A percentile compares a stretch with the other conserved stretches of the same genome.
These are phyloP conservation scores for Phytophthora macrochlamydospora DNA, from an alignment of 352 stramenopile genomes.

Conservation along the genomic window DNA sequence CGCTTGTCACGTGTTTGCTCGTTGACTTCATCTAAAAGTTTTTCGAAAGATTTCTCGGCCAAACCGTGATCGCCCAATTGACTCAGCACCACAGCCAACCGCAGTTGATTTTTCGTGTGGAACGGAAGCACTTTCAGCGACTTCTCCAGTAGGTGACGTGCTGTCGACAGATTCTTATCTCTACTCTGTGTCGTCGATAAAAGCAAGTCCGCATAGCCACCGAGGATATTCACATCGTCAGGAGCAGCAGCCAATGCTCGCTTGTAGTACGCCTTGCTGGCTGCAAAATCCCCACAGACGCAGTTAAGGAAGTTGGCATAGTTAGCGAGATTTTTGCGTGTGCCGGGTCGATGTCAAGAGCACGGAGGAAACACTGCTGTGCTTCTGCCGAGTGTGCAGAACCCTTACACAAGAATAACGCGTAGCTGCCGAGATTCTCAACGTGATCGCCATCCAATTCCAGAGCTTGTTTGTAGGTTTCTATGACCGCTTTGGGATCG, in stretches of 20 bases:
- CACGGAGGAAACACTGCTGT: conserved; percentile 27
- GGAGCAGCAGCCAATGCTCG: conserved; percentile 25
- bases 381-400: conserved; percentile 28
- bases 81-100: conserved; percentile 20
- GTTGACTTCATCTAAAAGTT: neutral
- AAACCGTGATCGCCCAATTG: conserved; percentile 12
- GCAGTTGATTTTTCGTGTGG: conserved; percentile 25
- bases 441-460: conserved; percentile 31
- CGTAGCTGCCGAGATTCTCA: conserved; percentile 48
- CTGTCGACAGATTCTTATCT: neutral
- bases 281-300: conserved; percentile 19
- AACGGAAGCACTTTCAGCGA: conserved; percentile 20
- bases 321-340: conserved; percentile 27
- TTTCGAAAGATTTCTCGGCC: conserved; percentile 17
- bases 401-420: conserved; percentile 35
- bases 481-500: conserved; percentile 26
- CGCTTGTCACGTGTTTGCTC: neutral
- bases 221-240: conserved; percentile 28
- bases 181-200: neutral
- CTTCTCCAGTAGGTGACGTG: conserved; percentile 29
- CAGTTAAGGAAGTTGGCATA: conserved; percentile 47
- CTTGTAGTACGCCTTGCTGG: conserved; percentile 38
- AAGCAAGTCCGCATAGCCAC: conserved; percentile 43
- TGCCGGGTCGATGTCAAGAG: conserved; percentile 20
- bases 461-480: conserved; percentile 41